Base-by-base conservation (phyloP, 2,329 filamentous ascomycete genomes). In the Phyllosticta paracitricarpa region DNA sequence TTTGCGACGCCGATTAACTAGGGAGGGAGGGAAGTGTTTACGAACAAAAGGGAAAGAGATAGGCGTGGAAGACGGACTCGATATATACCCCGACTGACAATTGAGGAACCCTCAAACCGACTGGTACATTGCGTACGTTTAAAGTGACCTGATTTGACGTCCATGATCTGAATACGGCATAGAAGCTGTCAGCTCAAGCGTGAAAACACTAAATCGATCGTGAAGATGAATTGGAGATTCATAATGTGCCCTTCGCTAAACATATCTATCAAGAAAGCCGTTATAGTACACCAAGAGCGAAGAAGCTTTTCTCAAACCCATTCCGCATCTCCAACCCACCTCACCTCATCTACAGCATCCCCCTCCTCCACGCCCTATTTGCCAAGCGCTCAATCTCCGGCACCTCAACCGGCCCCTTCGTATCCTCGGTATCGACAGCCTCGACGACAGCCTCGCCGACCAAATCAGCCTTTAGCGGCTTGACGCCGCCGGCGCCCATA, bases 381-480 rank as follows among this genome's bases (percentile, higher is more conserved):
- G 89, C 91, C 67, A 97, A 75, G 65, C 85, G 82, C 72, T 96
- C 90, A 65, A 99, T 93, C 72, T 89, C 82, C 58, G 84, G 81
- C 3, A 89, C 84, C 70, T 93, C 91, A 0, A 97, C 82, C 0
- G 87, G 85, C 0, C 94, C 94, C 62, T 82, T 85, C 0, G 90
- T 82, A 0, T 77, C 76, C 51, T 88, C 85, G 67, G 96, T 89
- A 57, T 84, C 83, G 63, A 97, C 79, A 22, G 89, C 91, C 76
- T 97, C 91, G 1, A 97, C 88, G 0, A 96, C 87, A 0, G 93
- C 92, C 73, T 96, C 88, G 1, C 89, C 92, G 2, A 97, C 93
- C 6, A 87, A 74, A 72, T 97, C 92, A 1, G 87, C 93, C 77
- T 91, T 90, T 55, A 97, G 74, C 3, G 94, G 93, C 78, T 96